Percentiles rank a stretch among this genome's conserved stretches.
Conservation (phyloP, 371 early-diverging fungal species). For the Globomyces sp. region DNA sequence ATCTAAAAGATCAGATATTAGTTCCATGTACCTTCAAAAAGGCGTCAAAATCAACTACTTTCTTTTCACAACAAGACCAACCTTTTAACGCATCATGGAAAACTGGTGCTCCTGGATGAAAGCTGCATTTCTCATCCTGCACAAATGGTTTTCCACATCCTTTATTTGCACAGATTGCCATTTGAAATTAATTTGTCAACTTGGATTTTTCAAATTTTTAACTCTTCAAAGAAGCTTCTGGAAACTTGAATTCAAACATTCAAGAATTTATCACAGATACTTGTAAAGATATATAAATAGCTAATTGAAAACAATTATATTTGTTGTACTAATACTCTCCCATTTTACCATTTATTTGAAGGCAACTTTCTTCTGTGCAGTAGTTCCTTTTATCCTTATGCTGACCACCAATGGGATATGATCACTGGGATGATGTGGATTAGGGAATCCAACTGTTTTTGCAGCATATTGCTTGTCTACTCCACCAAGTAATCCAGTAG, state of each 20-base stretch:
- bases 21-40: slow-evolving; percentile 71
- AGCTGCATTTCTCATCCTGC: slow-evolving; percentile 62
- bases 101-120: slow-evolving; percentile 74
- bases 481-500: slow-evolving; percentile 81
- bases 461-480: slow-evolving; percentile 80
- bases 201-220: too few relatives aligned
- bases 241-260: not conserved
- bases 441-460: slow-evolving; percentile 88
- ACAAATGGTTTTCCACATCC: slow-evolving; percentile 79
- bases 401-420: slow-evolving; percentile 43
- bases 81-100: slow-evolving; percentile 87
- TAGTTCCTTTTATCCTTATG: slow-evolving; percentile 10
- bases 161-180: slow-evolving; percentile 28
- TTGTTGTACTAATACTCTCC: not conserved
- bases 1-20: slow-evolving; percentile 18
- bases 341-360: slow-evolving; percentile 13
- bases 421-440: slow-evolving; percentile 49
- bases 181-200: slow-evolving; percentile 7
- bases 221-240: too few relatives aligned
- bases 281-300: not conserved
- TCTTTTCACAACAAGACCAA: slow-evolving; percentile 93
- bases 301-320: not conserved
- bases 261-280: not conserved
- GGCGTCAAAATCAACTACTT: slow-evolving; percentile 87
- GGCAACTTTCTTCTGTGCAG: slow-evolving; percentile 5